phyloP scores from a whole-genome alignment of 805 yeast species.

The Pichia exigua region DNA sequence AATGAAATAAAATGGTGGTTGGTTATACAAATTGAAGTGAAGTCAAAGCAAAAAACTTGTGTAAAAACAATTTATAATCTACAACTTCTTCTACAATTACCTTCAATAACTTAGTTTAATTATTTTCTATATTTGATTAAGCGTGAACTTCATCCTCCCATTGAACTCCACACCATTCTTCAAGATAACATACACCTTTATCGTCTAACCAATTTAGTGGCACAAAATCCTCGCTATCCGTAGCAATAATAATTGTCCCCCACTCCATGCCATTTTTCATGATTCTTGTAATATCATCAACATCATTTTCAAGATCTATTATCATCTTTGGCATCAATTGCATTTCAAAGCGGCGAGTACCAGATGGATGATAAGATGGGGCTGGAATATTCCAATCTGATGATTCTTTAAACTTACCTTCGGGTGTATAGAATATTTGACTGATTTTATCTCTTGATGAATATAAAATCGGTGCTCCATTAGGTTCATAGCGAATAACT shows the following conservation, averaged over 20 bases:
- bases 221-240: constrained; percentile 27
- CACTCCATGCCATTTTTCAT: constrained; percentile 82
- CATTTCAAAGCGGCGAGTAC: constrained; percentile 63
- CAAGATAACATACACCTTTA: constrained; percentile 17
- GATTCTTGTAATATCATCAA: constrained; percentile 33
- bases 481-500: constrained; percentile 75
- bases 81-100: too few relatives aligned
- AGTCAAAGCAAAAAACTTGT: too few relatives aligned
- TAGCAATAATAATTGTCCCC: constrained; percentile 86
- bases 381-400: constrained; percentile 37
- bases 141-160: constrained; percentile 17
- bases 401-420: constrained; percentile 18
- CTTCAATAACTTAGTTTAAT: too few relatives aligned
- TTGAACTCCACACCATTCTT: constrained; percentile 24
- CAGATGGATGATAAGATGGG: constrained; percentile 55
- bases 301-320: constrained; percentile 56
- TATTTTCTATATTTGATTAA: neutral
- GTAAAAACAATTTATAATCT: too few relatives aligned
- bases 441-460: constrained; percentile 52
- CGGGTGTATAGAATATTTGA: constrained; percentile 29
- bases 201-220: constrained; percentile 13
- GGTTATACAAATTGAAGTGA: too few relatives aligned
- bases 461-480: constrained; percentile 72
- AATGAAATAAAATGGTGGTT: too few relatives aligned
- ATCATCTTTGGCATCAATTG: constrained; percentile 95